phyloP scores from a whole-genome alignment of 495 filamentous ascomycete species.

The Hypoxylon crocopeplum region DNA sequence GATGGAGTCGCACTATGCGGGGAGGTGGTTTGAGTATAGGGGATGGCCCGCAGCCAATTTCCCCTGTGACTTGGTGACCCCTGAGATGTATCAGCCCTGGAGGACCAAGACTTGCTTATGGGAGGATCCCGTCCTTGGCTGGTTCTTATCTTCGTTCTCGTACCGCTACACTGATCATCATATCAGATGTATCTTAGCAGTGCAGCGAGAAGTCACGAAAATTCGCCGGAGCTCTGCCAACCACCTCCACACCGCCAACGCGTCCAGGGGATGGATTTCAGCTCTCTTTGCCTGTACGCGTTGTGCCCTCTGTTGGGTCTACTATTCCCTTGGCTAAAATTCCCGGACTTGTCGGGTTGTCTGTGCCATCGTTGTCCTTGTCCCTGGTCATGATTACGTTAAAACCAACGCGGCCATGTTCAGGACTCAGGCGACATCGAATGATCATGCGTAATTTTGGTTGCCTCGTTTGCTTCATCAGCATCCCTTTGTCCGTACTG shows the following conservation, averaged over 20 bases:
- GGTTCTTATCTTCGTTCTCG: neutral
- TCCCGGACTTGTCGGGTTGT: neutral
- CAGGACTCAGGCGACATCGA: conserved; percentile 5
- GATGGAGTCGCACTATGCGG: conserved; percentile 20
- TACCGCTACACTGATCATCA: neutral
- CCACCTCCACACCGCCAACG: neutral
- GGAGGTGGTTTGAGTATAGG: conserved; percentile 19
- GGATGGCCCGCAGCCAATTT: conserved; percentile 21
- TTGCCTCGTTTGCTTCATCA: conserved; percentile 13
- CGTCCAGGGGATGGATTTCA: neutral
- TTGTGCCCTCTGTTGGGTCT: neutral
- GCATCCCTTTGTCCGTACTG: neutral
- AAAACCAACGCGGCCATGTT: neutral
- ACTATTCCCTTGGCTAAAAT: neutral
- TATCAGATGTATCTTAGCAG: neutral
- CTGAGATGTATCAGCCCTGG: conserved; percentile 20
- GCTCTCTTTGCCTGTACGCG: neutral
- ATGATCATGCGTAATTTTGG: conserved; percentile 12
- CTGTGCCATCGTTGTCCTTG: conserved; percentile 15
- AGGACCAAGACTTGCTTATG: conserved; percentile 2
- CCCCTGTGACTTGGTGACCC: conserved; percentile 7
- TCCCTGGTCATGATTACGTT: conserved; percentile 9
- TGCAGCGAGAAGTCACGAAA: neutral
- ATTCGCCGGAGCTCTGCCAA: neutral
- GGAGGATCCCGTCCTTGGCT: neutral